phyloP scores from a whole-genome alignment of 371 early-diverging fungal genomes.

The Syncephalastrum monosporum region DNA sequence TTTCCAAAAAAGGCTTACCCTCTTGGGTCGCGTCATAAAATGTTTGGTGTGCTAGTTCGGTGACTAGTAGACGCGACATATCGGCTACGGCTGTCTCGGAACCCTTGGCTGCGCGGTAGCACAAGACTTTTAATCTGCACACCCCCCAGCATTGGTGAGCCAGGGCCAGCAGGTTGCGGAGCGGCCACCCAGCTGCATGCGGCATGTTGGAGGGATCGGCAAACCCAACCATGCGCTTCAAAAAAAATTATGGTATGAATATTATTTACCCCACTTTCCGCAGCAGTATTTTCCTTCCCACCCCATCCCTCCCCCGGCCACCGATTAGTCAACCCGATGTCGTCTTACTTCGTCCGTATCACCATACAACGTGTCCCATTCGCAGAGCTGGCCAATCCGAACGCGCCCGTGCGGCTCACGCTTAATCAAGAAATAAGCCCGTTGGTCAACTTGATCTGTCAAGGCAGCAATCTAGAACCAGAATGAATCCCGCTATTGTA shows the following conservation, averaged over 20 bases:
- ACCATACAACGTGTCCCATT: slow-evolving; percentile 28
- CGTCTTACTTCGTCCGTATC: slow-evolving; percentile 11
- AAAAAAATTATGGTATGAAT: background rate
- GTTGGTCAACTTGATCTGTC: slow-evolving; percentile 6
- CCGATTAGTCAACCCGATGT: background rate
- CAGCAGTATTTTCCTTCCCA: background rate
- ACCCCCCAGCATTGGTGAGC: slow-evolving; percentile 40
- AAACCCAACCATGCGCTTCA: slow-evolving; percentile 66
- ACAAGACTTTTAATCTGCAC: slow-evolving; percentile 58
- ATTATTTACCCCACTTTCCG: background rate
- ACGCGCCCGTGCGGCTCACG: slow-evolving; percentile 7
- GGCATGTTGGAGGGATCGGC: slow-evolving; percentile 77
- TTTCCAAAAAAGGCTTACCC: background rate
- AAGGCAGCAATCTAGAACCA: slow-evolving; percentile 8
- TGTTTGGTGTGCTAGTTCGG: slow-evolving; percentile 18
- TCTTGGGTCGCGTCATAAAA: background rate
- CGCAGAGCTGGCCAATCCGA: slow-evolving; percentile 21
- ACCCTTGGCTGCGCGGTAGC: slow-evolving; percentile 64
- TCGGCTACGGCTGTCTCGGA: slow-evolving; percentile 9
- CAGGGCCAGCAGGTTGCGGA: slow-evolving; percentile 79
- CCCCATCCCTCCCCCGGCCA: background rate
- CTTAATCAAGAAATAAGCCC: slow-evolving; percentile 12
- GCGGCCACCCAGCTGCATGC: slow-evolving; percentile 83
- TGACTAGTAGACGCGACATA: slow-evolving; percentile 16
- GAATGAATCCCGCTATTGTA: background rate